Base-by-base conservation (phyloP, 129 eudicot species). In the Sambucus nigra region DNA sequence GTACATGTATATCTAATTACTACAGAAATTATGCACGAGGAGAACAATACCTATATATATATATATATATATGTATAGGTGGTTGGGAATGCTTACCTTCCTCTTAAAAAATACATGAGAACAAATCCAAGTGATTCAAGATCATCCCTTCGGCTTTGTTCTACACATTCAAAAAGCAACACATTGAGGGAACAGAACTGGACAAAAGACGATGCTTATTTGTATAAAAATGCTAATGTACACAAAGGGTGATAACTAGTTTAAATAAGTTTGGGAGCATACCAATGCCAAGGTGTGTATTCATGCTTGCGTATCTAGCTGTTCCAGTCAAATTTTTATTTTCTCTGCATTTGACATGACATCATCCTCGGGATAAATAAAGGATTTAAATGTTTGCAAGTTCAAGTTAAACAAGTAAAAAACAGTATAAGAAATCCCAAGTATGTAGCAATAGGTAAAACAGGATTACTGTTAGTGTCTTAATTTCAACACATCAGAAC, bases 231-330 rank as follows among this genome's bases (percentile, higher is more conserved):
- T 42, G 49, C n/a, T 45, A 26, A 55, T 52, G 53, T 28, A 57
- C 19, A 31, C 28, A 57, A n/a, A 23, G 28, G 15, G 28, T 23
- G 29, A 19, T 32, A 26, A 57, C 24, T 55, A 31, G 13, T 24
- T 45, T n/a, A 19, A 35, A 31, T 8, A 45, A 23, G 21, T 14
- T n/a, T 26, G 25, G 11, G 32, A 66, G 61, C 82, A 64, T 86
- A 91, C 99, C 94, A 25, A 91, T 91, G 67, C 99, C 99, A 60
- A 91, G 95, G 67, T 91, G 99, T 40, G 99, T 86, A 68, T 86
- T 91, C 87, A 86, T 76, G 78, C 95, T 86, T 1, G 99, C 99
- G 62, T 85, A 85, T 80, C 95, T 80, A 21, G 99, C 99, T 29
- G 99, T 91, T 24, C 99, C 99, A 4, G 95, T 91, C 77, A 91